Percentiles rank a stretch among this genome's conserved stretches.
phyloP scores from a whole-genome alignment of 441 rosid genomes.

The Manihot esculenta region DNA sequence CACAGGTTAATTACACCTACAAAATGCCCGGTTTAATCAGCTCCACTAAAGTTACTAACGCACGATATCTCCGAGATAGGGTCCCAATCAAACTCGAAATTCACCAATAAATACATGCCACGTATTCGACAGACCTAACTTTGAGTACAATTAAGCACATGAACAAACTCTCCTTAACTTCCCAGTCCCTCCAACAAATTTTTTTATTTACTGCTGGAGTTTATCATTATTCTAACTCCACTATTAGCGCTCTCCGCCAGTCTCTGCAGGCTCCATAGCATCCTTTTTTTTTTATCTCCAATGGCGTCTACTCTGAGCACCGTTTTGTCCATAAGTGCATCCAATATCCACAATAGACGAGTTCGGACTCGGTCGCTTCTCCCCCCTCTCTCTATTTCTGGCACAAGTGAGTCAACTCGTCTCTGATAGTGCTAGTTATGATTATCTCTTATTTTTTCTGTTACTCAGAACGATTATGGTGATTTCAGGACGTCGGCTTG shows the following conservation, averaged over 20 bases:
- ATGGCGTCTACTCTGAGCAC: constrained; percentile 77
- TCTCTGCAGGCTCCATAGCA: neutral
- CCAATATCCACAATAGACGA: constrained; percentile 34
- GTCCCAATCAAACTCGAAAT: neutral
- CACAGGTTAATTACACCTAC: too few species aligned
- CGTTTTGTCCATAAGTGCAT: constrained; percentile 43
- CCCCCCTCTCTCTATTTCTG: constrained; percentile 36
- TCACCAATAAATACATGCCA: neutral
- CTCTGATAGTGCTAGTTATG: neutral
- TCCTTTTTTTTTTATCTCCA: constrained; percentile 10
- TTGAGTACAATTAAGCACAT: neutral
- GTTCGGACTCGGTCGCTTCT: constrained; percentile 38
- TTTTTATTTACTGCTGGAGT: neutral
- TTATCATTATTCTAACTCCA: neutral
- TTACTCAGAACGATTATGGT: neutral
- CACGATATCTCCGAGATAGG: neutral
- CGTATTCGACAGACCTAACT: neutral
- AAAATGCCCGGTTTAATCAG: too few species aligned
- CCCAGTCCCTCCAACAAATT: neutral
- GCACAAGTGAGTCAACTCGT: constrained; percentile 44
- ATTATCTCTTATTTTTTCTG: neutral
- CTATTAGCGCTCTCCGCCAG: constrained; percentile 7
- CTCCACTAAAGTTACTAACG: neutral
- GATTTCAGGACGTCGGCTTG: constrained; percentile 62
- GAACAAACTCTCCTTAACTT: neutral